A percentile compares a stretch with the other conserved stretches of the same genome.
Evolutionary conservation across 306 rosid species (phyloP).

Genomic region (Lithocarpus polystachyus): DNA sequence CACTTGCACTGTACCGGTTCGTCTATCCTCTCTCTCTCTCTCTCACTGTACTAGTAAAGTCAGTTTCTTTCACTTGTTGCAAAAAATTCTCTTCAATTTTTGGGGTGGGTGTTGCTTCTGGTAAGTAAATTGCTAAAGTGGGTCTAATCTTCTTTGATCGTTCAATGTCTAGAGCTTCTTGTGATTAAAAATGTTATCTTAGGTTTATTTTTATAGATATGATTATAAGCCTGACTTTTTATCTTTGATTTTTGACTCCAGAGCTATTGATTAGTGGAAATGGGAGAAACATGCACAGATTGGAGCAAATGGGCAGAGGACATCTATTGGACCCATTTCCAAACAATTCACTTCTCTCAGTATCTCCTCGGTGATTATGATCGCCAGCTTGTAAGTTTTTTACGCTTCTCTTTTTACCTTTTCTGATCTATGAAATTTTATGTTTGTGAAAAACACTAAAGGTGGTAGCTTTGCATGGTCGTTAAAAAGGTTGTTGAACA

Average conservation of each 20-base stretch:
- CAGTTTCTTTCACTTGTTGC: no score
- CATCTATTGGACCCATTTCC: conserved; percentile 65
- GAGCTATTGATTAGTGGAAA: background rate
- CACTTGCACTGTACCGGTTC: no score
- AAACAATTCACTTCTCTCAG: conserved; percentile 43
- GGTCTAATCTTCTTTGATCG: no score
- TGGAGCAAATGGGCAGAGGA: conserved; percentile 54
- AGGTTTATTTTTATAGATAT: no score
- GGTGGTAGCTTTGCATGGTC: background rate
- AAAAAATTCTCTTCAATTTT: no score
- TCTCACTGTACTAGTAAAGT: no score
- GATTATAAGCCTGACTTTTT: background rate
- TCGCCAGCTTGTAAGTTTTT: conserved; percentile 44
- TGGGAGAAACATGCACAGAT: conserved; percentile 26
- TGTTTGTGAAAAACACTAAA: no score
- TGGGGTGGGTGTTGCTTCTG: no score
- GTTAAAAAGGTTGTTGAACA: background rate
- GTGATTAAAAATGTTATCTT: no score
- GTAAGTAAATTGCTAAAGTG: no score
- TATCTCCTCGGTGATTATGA: conserved; percentile 39
- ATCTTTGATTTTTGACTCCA: background rate
- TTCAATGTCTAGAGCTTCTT: no score
- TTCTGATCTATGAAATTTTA: background rate
- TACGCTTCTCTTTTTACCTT: background rate
- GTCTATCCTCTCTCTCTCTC: no score